Base-by-base conservation (phyloP, 306 rosid species). In the Prunus dulcis region DNA sequence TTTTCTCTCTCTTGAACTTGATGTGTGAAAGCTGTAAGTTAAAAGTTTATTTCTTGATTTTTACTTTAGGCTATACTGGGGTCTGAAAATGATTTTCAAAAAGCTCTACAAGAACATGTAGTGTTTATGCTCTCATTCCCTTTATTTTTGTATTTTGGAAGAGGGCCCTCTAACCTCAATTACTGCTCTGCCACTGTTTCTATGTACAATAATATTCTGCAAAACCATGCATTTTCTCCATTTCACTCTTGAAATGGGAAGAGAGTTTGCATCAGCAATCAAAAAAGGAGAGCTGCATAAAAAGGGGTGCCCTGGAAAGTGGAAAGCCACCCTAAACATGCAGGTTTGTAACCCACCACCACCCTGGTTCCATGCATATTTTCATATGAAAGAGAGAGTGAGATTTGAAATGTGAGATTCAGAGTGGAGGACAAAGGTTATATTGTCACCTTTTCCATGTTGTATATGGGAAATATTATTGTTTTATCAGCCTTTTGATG, bases 391-490 rank as follows among this genome's bases (percentile, higher is more conserved):
- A 49, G 47, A 56, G 28, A 18, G 63, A 19, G 11, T 7, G 76
- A 38, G 50, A 41, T 72, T 58, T 58, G 76, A 73, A 73, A 41
- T 58, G 28, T 60, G 69, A 60, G 69, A 73, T 25, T 73, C 49
- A 61, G 77, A 73, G 49, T 73, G 69, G 61, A 74, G 30, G 78
- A 74, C 78, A 74, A 50, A 76, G 74, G 70, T 64, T 64, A 45
- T n/a, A 60, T 56, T 70, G 64, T 76, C 73, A 22, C 38, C 82
- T 84, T 87, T 72, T 82, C 55, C 72, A 58, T 82, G 89, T 83
- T 61, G 69, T 74, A 61, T 47, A 46, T 74, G 61, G 20, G 15
- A 5, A 74, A 27, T 19, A 18, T 17, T 62, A 61, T 61, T 60
- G 0, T 60, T 73, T 6, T 10, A 27, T 47, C 6, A 10, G 20